Conservation (phyloP, 345 rosid genomes). For the Draba incana region DNA sequence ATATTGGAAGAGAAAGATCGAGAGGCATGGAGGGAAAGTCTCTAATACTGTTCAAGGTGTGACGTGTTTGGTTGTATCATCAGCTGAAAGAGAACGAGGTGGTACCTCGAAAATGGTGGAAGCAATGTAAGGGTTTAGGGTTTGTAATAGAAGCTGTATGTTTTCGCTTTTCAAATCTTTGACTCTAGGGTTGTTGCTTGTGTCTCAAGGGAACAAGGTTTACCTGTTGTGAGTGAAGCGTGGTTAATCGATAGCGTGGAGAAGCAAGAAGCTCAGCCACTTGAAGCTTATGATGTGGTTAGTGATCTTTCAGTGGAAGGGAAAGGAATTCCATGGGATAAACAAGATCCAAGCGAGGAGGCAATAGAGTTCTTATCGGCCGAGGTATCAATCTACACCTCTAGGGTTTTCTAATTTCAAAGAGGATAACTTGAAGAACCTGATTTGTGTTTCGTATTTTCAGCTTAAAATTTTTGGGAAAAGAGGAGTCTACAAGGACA, state of each 20-base stretch:
- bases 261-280: constrained; percentile 68
- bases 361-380: constrained; percentile 59
- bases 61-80: constrained; percentile 64
- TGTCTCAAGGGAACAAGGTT: constrained; percentile 54
- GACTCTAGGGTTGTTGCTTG: neutral
- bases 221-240: constrained; percentile 63
- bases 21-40: constrained; percentile 65
- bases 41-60: constrained; percentile 57
- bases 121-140: constrained; percentile 57
- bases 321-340: constrained; percentile 73
- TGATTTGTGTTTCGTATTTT: constrained; percentile 16
- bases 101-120: constrained; percentile 68
- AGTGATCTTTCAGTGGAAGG: constrained; percentile 65
- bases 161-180: neutral
- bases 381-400: constrained; percentile 38
- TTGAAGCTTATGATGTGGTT: constrained; percentile 62
- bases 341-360: constrained; percentile 62
- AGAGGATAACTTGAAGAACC: neutral
- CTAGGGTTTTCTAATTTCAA: neutral
- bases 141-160: neutral
- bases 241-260: constrained; percentile 78
- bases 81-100: constrained; percentile 67
- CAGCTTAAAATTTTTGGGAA: constrained; percentile 80
- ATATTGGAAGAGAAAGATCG: constrained; percentile 62
- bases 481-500: constrained; percentile 66